These are phyloP conservation scores for Phialophora expanda DNA, from an alignment of 2,329 filamentous ascomycete genomes.

Conservation along the genomic window DNA sequence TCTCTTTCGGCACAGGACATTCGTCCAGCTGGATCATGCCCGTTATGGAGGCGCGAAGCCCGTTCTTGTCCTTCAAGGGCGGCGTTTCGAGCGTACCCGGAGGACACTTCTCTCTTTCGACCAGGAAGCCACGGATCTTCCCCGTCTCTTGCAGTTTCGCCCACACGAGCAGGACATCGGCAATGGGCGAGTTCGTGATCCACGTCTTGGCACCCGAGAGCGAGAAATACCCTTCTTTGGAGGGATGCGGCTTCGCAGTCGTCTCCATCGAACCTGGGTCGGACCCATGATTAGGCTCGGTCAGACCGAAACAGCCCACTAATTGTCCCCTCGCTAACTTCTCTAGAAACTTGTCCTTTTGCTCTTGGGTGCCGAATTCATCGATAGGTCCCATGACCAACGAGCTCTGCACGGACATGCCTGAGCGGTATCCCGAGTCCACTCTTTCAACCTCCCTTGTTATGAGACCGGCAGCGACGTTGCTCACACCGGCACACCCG, in stretches of 20 bases:
- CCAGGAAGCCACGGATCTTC: constrained; percentile 90
- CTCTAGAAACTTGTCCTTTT: constrained; percentile 83
- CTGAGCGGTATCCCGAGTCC: constrained; percentile 88
- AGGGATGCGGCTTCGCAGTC: constrained; percentile 79
- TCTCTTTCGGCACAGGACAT: constrained; percentile 83
- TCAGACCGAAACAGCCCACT: constrained; percentile 85
- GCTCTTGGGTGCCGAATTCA: constrained; percentile 83
- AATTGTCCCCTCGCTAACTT: constrained; percentile 81
- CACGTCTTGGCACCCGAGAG: constrained; percentile 87
- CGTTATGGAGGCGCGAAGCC: constrained; percentile 88
- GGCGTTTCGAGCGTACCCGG: constrained; percentile 90
- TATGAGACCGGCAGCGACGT: constrained; percentile 86
- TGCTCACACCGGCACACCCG: constrained; percentile 84
- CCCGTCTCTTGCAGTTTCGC: constrained; percentile 89
- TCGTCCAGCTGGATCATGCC: constrained; percentile 97
- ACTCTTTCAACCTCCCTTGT: constrained; percentile 89
- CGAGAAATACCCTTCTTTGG: constrained; percentile 79
- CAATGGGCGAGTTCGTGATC: constrained; percentile 94
- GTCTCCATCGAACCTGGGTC: constrained; percentile 93
- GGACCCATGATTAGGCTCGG: constrained; percentile 90
- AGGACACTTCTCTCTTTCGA: constrained; percentile 84
- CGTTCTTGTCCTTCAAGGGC: constrained; percentile 92
- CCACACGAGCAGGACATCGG: constrained; percentile 86
- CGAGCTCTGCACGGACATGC: constrained; percentile 91
- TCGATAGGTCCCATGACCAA: constrained; percentile 92